phyloP scores from a whole-genome alignment of 768 basidiomycete genomes.

The Inosperma sp. region DNA sequence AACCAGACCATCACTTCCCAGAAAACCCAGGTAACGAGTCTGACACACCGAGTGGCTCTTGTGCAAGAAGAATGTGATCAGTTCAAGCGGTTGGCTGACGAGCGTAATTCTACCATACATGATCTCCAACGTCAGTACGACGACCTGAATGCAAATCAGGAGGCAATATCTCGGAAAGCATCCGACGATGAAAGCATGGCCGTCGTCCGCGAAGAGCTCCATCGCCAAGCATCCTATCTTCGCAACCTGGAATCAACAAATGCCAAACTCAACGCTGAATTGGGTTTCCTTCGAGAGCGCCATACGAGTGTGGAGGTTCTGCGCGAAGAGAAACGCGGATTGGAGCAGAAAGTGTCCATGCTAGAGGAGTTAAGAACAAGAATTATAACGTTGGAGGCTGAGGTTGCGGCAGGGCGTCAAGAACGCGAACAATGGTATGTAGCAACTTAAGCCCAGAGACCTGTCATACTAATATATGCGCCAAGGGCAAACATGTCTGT shows the following conservation, averaged over 20 bases:
- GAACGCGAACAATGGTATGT: constrained; percentile 60
- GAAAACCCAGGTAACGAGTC: constrained; percentile 45
- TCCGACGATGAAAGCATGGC: constrained; percentile 53
- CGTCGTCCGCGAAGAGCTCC: constrained; percentile 63
- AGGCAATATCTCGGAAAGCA: constrained; percentile 22
- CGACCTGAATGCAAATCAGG: constrained; percentile 35
- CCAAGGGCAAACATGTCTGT: constrained; percentile 33
- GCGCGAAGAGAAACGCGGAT: constrained; percentile 64
- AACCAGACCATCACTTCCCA: constrained; percentile 48
- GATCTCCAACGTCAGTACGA: constrained; percentile 48
- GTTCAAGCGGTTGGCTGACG: constrained; percentile 37
- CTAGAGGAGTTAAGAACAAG: constrained; percentile 48
- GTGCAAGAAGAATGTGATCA: constrained; percentile 47
- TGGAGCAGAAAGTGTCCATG: constrained; percentile 49
- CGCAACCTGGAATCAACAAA: constrained; percentile 58
- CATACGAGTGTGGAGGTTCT: constrained; percentile 65
- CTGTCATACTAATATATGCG: no score
- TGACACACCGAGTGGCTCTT: constrained; percentile 41
- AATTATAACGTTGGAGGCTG: constrained; percentile 49
- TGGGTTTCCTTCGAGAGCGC: constrained; percentile 48
- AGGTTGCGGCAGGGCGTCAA: constrained; percentile 53
- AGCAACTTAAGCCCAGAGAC: neutral
- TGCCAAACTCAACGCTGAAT: constrained; percentile 48
- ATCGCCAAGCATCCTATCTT: constrained; percentile 59
- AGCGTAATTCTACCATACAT: constrained; percentile 37